Conservation (phyloP, 1,284 basidiomycete species). For the Ceratobasidium sp. region DNA sequence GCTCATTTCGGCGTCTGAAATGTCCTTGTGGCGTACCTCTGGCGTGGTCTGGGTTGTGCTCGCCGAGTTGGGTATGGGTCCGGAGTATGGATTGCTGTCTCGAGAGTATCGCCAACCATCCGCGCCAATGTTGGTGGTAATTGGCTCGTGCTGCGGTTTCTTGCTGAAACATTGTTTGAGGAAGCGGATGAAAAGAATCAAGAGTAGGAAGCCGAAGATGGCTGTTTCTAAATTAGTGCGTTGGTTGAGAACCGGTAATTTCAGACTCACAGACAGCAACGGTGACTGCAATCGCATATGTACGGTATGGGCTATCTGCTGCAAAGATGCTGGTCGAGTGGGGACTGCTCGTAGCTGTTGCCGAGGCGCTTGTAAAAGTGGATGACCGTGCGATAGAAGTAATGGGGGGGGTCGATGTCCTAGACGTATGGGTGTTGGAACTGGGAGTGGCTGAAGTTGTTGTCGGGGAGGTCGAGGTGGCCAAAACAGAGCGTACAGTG, state of each 20-base stretch:
- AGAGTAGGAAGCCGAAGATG: conserved; percentile 13
- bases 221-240: conserved; percentile 8
- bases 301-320: conserved; percentile 24
- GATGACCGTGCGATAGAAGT: conserved; percentile 56
- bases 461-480: background rate
- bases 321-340: conserved; percentile 19
- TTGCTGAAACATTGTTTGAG: conserved; percentile 22
- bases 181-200: conserved; percentile 26
- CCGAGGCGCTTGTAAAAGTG: conserved; percentile 48
- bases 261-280: conserved; percentile 29
- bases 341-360: background rate
- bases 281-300: conserved; percentile 26
- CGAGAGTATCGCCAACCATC: conserved; percentile 14
- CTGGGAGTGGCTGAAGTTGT: background rate
- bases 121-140: conserved; percentile 11
- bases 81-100: conserved; percentile 16
- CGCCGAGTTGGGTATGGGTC: background rate
- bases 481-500: background rate
- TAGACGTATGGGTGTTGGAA: background rate
- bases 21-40: conserved; percentile 11
- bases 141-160: conserved; percentile 6
- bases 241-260: background rate
- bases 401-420: conserved; percentile 50
- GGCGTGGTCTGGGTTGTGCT: background rate
- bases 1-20: conserved; percentile 11